Evolutionary conservation across 1,139 yeast species (phyloP).

Genomic region (Debaryomycetaceae sp.): DNA sequence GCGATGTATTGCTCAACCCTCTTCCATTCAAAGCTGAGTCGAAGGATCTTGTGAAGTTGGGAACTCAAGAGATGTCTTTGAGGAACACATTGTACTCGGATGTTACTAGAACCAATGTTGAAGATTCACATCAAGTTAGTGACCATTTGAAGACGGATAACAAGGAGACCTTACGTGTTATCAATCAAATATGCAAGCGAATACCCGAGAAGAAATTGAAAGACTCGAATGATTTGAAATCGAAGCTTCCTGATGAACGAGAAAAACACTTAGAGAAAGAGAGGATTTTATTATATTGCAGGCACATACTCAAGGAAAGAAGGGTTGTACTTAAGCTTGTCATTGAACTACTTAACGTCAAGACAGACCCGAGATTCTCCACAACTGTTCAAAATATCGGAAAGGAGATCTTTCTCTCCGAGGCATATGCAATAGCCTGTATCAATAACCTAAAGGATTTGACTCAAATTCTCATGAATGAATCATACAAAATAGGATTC

Average conservation of each 20-base stretch:
- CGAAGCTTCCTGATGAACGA: conserved; percentile 36
- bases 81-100: conserved; percentile 38
- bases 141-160: conserved; percentile 30
- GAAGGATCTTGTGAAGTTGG: conserved; percentile 5
- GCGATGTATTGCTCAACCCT: conserved; percentile 26
- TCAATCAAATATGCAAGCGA: conserved; percentile 36
- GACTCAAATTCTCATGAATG: conserved; percentile 5
- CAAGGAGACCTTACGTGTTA: conserved; percentile 44
- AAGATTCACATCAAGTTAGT: conserved; percentile 40
- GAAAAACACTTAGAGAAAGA: conserved; percentile 28
- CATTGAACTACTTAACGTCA: conserved; percentile 33
- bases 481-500: conserved; percentile 11
- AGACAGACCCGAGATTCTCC: conserved; percentile 28
- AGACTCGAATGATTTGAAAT: conserved; percentile 22
- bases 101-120: conserved; percentile 25
- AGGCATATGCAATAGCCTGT: conserved; percentile 4
- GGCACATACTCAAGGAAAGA: conserved; percentile 43
- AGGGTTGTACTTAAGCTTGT: conserved; percentile 41
- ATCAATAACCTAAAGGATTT: conserved; percentile 6
- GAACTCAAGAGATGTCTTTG: conserved; percentile 28
- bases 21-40: conserved; percentile 26
- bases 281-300: conserved; percentile 26
- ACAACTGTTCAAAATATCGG: conserved; percentile 36
- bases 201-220: conserved; percentile 28
- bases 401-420: conserved; percentile 23